Base-by-base conservation (phyloP, 2,329 filamentous ascomycete species). In the Bipolaris bicolor region DNA sequence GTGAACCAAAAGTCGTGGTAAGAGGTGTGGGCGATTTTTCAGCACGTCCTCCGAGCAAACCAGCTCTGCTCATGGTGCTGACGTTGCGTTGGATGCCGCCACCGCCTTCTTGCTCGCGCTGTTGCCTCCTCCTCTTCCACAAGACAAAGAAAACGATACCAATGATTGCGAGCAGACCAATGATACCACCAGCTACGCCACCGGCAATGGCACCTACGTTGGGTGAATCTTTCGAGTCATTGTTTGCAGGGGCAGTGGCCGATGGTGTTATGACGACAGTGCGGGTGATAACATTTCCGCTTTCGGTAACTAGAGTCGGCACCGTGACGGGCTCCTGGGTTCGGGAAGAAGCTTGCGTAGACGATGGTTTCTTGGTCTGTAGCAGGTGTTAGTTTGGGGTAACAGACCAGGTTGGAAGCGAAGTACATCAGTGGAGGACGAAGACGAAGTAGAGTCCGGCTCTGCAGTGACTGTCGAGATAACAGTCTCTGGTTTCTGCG, bases 41-140 rank as follows among this genome's bases (percentile, higher is more conserved):
- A 33, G 50, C 45, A 13, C 55, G 54, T 20, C 64, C 60, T 45
- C 68, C 66, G 15, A 83, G 68, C 7, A 83, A 70, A 13, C 81
- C 81, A 16, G 78, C 75, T 65, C 76, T 79, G 67, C 80, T 82
- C 64, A 82, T 74, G 13, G 81, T 79, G 68, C 80, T 82, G 16
- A 76, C 75, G 53, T 82, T 81, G 18, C 81, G 73, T 10, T 70
- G 63, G 54, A 76, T 68, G 36, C 70, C 69, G 3, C 64, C 60
- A 33, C 63, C 63, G 9, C 61, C 54, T n/a, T 37, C 48, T 18
- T 52, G 37, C n/a, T 61, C 60, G n/a, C 68, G 60, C 33, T 66
- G 56, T 15, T 63, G 58, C 46, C 63, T 66, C 50, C 57, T 65
- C 34, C 71, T 74, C 47, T 77, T 72, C 66, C 76, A 73, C 44